Percentiles rank a stretch among this genome's conserved stretches.
These are phyloP conservation scores for Trypanosoma conorhini DNA, from an alignment of 208 protist genomes.

Conservation along the genomic window DNA sequence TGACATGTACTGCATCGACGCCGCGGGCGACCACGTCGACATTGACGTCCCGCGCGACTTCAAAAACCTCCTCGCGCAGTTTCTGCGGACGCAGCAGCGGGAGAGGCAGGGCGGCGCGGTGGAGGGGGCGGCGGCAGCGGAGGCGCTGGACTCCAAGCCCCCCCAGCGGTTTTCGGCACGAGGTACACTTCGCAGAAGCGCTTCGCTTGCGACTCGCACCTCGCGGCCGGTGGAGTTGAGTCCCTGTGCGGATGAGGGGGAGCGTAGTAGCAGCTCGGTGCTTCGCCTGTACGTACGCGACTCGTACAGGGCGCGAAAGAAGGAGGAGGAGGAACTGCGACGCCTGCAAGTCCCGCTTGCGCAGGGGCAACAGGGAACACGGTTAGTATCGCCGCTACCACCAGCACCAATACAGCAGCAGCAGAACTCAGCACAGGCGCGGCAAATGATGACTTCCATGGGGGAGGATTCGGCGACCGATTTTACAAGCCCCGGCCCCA, in stretches of 20 bases:
- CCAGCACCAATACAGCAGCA: no score
- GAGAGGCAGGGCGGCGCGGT: neutral
- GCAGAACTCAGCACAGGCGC: conserved; percentile 38
- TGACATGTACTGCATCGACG: conserved; percentile 81
- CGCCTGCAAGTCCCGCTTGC: neutral
- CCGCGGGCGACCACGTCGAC: conserved; percentile 66
- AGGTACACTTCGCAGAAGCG: neutral
- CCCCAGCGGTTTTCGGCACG: neutral
- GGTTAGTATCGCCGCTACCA: neutral
- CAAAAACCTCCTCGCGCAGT: neutral
- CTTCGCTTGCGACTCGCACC: neutral
- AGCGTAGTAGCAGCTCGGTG: conserved; percentile 53
- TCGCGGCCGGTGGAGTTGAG: neutral
- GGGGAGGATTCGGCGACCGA: conserved; percentile 3
- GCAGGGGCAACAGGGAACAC: neutral
- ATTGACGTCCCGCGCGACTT: conserved; percentile 57
- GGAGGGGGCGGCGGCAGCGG: neutral
- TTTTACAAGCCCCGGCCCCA: neutral
- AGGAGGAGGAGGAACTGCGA: conserved; percentile 20
- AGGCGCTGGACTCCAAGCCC: neutral
- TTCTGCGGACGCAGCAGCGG: neutral
- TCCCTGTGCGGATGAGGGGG: neutral
- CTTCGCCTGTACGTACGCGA: conserved; percentile 86
- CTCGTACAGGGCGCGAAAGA: conserved; percentile 46
- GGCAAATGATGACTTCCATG: neutral